Conservation (phyloP, 208 protist genomes). For the Leishmania tropica region DNA sequence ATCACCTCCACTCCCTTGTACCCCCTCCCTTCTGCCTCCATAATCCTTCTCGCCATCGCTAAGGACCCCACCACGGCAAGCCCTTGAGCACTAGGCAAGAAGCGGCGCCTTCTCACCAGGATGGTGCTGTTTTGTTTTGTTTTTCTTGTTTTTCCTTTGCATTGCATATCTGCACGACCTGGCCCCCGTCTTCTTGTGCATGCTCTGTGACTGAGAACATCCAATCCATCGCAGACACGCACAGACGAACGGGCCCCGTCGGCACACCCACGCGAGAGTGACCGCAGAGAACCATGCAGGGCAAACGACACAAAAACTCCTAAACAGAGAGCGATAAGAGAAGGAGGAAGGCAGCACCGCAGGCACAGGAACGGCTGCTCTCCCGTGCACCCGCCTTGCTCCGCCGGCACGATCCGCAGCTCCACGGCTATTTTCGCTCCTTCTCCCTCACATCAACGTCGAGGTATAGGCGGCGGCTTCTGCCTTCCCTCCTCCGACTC, state of each 20-base stretch:
- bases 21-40: not conserved
- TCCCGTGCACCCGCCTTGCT: not conserved
- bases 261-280: not conserved
- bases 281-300: not conserved
- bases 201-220: not conserved
- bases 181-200: not conserved
- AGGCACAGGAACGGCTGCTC: not conserved
- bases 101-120: not conserved
- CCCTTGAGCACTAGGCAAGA: not conserved
- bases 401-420: not conserved
- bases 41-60: not conserved
- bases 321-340: not conserved
- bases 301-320: not conserved
- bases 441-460: not conserved
- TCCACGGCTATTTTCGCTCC: not conserved
- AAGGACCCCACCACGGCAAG: not conserved
- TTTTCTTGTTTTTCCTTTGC: not conserved
- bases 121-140: not conserved
- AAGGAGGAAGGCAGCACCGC: not conserved
- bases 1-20: not conserved
- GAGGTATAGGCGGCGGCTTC: not conserved
- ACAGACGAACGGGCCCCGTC: not conserved
- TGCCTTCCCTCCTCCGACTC: slow-evolving; percentile 15
- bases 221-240: not conserved
- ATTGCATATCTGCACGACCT: not conserved